phyloP scores from a whole-genome alignment of 495 filamentous ascomycete species.

The Astrocystis sublimbata region DNA sequence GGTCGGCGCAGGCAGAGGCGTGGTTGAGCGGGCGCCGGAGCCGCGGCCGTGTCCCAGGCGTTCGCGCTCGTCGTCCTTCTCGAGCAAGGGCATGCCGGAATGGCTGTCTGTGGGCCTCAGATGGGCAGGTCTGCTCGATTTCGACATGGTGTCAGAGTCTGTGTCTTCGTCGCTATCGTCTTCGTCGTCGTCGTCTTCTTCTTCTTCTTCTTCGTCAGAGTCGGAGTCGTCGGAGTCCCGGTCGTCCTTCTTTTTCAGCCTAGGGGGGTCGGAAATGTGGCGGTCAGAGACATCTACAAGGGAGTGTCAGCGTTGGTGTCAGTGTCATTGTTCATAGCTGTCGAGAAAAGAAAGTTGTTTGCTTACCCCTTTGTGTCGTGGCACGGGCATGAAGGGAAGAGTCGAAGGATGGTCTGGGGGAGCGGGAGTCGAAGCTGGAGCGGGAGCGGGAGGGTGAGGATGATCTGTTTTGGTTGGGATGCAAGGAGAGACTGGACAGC shows the following conservation, averaged over 20 bases:
- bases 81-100: conserved; percentile 55
- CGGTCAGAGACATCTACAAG: conserved; percentile 1
- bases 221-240: conserved; percentile 25
- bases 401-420: not conserved
- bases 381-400: conserved; percentile 1
- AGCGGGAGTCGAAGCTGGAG: not conserved
- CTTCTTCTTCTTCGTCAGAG: no score
- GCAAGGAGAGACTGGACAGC: conserved; percentile 2
- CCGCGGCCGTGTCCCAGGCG: conserved; percentile 44
- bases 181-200: no score
- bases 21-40: conserved; percentile 19
- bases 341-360: not conserved
- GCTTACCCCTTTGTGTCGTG: conserved; percentile 7
- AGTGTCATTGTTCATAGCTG: not conserved
- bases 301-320: not conserved
- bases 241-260: conserved; percentile 13
- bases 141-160: conserved; percentile 34
- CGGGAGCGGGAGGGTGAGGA: not conserved
- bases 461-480: not conserved
- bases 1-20: conserved; percentile 19
- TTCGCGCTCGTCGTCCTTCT: conserved; percentile 48
- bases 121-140: conserved; percentile 38
- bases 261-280: not conserved
- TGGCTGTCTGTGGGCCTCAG: conserved; percentile 54
- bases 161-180: no score